Evolutionary conservation across 2,329 filamentous ascomycete genomes (phyloP).

Genomic region (Ustilaginoidea virens): DNA sequence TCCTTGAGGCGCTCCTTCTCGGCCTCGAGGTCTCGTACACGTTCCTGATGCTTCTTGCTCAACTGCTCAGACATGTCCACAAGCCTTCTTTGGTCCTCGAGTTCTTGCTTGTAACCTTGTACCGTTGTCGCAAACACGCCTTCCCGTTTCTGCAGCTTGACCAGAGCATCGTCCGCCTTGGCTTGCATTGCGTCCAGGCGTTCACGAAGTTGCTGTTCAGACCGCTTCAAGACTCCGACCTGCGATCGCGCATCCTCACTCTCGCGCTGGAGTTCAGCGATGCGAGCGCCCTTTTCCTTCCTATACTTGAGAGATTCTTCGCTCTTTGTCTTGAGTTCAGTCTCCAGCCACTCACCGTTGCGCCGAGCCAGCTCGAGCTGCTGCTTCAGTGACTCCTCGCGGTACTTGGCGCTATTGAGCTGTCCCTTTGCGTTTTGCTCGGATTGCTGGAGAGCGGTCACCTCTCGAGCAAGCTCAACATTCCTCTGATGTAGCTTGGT

Average conservation of each 20-base stretch:
- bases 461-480: constrained; percentile 66
- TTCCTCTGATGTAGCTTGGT: constrained; percentile 81
- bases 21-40: constrained; percentile 53
- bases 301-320: constrained; percentile 78
- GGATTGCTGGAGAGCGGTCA: constrained; percentile 67
- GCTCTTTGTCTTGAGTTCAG: constrained; percentile 78
- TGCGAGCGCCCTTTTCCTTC: constrained; percentile 85
- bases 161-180: constrained; percentile 73
- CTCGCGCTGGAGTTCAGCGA: constrained; percentile 74
- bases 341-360: constrained; percentile 87
- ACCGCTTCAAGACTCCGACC: constrained; percentile 62
- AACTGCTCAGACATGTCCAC: constrained; percentile 70
- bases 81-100: constrained; percentile 66
- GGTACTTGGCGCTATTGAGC: constrained; percentile 70
- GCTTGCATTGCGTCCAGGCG: constrained; percentile 71
- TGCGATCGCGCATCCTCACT: constrained; percentile 72
- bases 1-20: constrained; percentile 46
- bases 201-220: constrained; percentile 64
- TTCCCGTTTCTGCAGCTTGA: constrained; percentile 71
- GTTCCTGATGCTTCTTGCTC: constrained; percentile 54
- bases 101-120: constrained; percentile 73
- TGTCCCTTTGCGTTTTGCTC: constrained; percentile 70
- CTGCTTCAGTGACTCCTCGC: constrained; percentile 78
- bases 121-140: constrained; percentile 71
- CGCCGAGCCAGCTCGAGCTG: constrained; percentile 78